These are phyloP conservation scores for Eucalyptus regnans DNA, from an alignment of 345 rosid species.

Conservation along the genomic window DNA sequence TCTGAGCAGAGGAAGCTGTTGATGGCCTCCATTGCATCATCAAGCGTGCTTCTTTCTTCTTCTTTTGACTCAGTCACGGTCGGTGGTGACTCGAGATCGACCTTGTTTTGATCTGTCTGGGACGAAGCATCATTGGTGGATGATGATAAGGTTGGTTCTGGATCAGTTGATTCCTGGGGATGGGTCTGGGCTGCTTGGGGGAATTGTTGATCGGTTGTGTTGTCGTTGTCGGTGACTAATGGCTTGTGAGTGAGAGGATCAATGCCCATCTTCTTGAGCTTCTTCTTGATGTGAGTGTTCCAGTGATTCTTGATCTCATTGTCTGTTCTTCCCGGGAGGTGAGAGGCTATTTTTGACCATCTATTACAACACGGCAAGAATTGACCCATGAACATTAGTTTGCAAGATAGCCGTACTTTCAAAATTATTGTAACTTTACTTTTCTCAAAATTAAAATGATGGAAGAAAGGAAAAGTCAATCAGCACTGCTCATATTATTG, in stretches of 20 bases:
- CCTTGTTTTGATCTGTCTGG: background rate
- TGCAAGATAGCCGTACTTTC: background rate
- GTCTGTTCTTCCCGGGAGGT: slow-evolving; percentile 92
- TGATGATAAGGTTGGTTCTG: background rate
- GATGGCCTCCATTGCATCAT: background rate
- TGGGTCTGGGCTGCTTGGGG: background rate
- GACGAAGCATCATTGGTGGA: background rate
- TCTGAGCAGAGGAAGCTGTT: slow-evolving; percentile 30
- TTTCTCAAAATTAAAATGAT: background rate
- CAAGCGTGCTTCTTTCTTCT: background rate
- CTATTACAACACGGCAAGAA: slow-evolving; percentile 10
- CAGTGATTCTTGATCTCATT: slow-evolving; percentile 96
- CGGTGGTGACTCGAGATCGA: background rate
- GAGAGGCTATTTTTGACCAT: slow-evolving; percentile 98
- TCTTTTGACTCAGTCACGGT: background rate
- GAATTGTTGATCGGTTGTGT: background rate
- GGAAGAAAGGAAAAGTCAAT: background rate
- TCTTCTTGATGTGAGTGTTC: slow-evolving; percentile 96
- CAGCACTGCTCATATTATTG: background rate
- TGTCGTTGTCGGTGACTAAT: slow-evolving; percentile 18
- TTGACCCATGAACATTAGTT: background rate
- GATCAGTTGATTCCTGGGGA: background rate
- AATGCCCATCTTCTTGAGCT: slow-evolving; percentile 81
- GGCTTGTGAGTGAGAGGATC: slow-evolving; percentile 90
- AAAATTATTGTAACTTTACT: background rate